Percentiles rank a stretch among this genome's conserved stretches.
These are phyloP conservation scores for Leccinum angustisporum DNA, from an alignment of 1,284 basidiomycete genomes.

Conservation along the genomic window DNA sequence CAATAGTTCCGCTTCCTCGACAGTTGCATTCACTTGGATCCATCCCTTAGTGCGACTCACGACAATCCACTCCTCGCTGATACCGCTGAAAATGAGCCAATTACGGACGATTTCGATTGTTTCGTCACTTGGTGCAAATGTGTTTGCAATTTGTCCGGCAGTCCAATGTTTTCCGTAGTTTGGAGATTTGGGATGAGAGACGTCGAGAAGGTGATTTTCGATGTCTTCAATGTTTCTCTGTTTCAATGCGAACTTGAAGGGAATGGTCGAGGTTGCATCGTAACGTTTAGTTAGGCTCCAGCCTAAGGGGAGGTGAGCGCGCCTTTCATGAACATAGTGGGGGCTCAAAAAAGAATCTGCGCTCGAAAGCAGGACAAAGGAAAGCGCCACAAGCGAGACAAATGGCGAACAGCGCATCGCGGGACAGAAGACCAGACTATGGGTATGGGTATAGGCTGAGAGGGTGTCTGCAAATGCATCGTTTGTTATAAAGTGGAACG, in stretches of 20 bases:
- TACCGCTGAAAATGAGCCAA: constrained; percentile 40
- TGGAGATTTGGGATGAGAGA: constrained; percentile 43
- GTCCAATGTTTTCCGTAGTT: constrained; percentile 47
- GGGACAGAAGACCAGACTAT: not conserved
- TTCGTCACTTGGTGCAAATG: constrained; percentile 41
- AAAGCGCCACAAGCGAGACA: constrained; percentile 12
- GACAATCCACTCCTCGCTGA: constrained; percentile 22
- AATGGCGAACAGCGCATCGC: constrained; percentile 10
- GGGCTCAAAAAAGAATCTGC: constrained; percentile 7
- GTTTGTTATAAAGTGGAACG: not conserved
- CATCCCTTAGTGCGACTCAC: constrained; percentile 35
- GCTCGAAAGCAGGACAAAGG: constrained; percentile 10
- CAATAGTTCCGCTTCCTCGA: constrained; percentile 43
- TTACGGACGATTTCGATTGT: constrained; percentile 37
- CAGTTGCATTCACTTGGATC: constrained; percentile 39
- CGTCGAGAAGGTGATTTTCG: constrained; percentile 37
- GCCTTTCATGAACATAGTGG: constrained; percentile 34
- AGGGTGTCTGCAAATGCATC: not conserved
- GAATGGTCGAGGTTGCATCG: constrained; percentile 29
- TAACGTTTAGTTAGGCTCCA: constrained; percentile 35
- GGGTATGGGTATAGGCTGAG: not conserved
- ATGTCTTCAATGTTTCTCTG: constrained; percentile 41
- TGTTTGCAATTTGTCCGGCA: constrained; percentile 35
- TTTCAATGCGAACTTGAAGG: constrained; percentile 42
- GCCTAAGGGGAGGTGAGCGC: constrained; percentile 30